A percentile compares a stretch with the other conserved stretches of the same genome.
phyloP scores from a whole-genome alignment of 805 yeast genomes.

The Candida silvicultrix region DNA sequence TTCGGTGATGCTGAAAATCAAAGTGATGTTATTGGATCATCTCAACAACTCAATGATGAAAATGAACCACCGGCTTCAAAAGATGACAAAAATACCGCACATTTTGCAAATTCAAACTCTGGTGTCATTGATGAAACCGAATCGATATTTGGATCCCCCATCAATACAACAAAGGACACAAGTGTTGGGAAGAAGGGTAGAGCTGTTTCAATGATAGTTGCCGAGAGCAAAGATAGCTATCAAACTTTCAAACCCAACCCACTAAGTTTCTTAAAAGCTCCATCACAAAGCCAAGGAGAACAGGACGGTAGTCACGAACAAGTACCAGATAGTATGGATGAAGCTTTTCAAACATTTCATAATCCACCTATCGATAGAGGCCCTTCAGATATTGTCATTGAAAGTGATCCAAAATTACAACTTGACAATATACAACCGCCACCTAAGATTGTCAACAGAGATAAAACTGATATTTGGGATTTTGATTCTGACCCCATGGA shows the following conservation, averaged over 20 bases:
- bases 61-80: conserved; percentile 1
- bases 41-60: conserved; percentile 5
- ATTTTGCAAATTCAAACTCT: neutral
- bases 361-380: neutral
- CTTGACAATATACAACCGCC: neutral
- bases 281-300: neutral
- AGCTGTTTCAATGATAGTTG: conserved; percentile 10
- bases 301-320: neutral
- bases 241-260: neutral
- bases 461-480: conserved; percentile 18
- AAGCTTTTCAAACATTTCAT: conserved; percentile 1
- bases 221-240: conserved; percentile 6
- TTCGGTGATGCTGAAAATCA: conserved; percentile 2
- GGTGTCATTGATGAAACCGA: conserved; percentile 8
- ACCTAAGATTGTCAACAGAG: neutral
- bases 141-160: conserved; percentile 10
- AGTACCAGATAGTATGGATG: conserved; percentile 8
- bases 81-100: neutral
- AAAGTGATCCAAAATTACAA: neutral
- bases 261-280: neutral
- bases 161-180: conserved; percentile 16
- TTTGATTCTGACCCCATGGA: conserved; percentile 13
- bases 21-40: conserved; percentile 3
- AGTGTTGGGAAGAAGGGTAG: conserved; percentile 10
- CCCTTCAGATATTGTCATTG: neutral